Base-by-base conservation (phyloP, 2,329 filamentous ascomycete species). In the Rhytidhysteron rufulum region DNA sequence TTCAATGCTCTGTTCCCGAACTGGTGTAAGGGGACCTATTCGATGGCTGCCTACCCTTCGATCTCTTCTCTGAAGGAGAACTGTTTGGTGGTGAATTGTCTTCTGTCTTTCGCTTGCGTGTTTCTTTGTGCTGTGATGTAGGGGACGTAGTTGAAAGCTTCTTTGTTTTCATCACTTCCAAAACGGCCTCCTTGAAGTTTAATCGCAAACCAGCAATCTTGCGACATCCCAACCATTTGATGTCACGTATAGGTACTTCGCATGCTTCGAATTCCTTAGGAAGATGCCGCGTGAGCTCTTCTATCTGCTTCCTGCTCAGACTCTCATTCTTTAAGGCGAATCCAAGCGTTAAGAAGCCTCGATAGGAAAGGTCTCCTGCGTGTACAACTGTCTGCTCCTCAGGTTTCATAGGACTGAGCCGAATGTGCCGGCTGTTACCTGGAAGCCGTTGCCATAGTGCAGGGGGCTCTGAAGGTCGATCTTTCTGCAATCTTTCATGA, bases 401-500 rank as follows among this genome's bases (percentile, higher is more conserved):
- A 13, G 7, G 8, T 13, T 27, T 27, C 24, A 27, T 7, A 8
- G 24, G 24, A 27, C 24, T 27, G 24, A 27, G 24, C 13, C 24
- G 24, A 27, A 27, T 27, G 13, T 27, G 24, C 8, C 24, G 24
- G 24, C 24, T 27, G 13, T 27, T 27, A 13, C 24, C 24, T 8
- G 24, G 24, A 27, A 27, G 24, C n/a, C 37, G 37, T 10, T 31
- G 13, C 31, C 41, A 39, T 2, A 39, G 35, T 30, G 19, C 21
- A 11, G 36, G 21, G 8, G 17, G 16, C 5, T 24, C 16, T 3
- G 21, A 20, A 18, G 17, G 15, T 7, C 37, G 37, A 25, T 40
- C 32, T 17, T 21, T 40, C 32, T 40, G 22, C 33, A 42, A 41
- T 5, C 31, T 16, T 33, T 41, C 39, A 13, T 11, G 8, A 4